Base-by-base conservation (phyloP, 768 basidiomycete species). In the Collybia nuda region DNA sequence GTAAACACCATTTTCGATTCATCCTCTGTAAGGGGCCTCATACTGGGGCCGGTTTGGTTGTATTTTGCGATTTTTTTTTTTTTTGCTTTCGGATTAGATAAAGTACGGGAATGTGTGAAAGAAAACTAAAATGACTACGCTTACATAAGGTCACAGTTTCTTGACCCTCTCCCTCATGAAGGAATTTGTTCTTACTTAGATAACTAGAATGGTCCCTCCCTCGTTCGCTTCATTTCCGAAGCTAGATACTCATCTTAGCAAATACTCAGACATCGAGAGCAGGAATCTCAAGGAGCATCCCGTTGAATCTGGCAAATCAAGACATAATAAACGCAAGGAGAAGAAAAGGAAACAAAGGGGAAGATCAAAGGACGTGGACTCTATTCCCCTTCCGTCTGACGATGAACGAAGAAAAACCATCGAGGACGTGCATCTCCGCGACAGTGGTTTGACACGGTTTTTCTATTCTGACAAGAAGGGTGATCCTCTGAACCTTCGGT, bases 21-120 rank as follows among this genome's bases (percentile, higher is more conserved):
- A 52, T 97, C 94, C 67, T 98, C 92, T 21, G 96, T 98, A 45
- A 98, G 76, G 18, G 96, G 96, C 7, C 96, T 87, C 96, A 98
- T 97, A 36, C 48, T 72, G 53, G 37, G 46, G 38, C 17, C 17
- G 15, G 17, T 24, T 2, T 18, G 15, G 38, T 40, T 48, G 14
- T 18, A 36, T 22, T 32, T 23, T 40, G 42, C 22, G 26, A 39
- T 40, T 43, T 44, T 44, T 23, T 14, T 42, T 40, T 43, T 44
- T 44, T 23, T 14, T 22, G 40, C 6, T 1, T 28, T 51, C n/a
- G n/a, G n/a, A n/a, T n/a, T n/a, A n/a, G n/a, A n/a, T n/a, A n/a
- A n/a, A n/a, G n/a, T n/a, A n/a, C n/a, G n/a, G n/a, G n/a, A n/a
- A n/a, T n/a, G n/a, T n/a, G n/a, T n/a, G n/a, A n/a, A n/a, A n/a